phyloP scores from a whole-genome alignment of 169 alveolate genomes.

The Plasmodium gallinaceum region DNA sequence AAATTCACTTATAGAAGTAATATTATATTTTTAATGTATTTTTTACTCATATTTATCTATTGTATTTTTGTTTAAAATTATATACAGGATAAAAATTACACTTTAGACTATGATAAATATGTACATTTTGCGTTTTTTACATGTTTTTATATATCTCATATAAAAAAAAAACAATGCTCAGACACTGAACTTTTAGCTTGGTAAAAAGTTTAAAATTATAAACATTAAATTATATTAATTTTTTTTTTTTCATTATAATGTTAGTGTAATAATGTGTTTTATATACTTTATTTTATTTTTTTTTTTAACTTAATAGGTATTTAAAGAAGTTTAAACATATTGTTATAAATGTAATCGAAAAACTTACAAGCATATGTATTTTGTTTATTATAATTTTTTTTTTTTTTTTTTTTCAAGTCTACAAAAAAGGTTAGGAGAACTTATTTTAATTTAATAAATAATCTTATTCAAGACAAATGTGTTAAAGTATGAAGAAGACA shows the following conservation, averaged over 20 bases:
- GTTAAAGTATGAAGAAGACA: slow-evolving; percentile 50
- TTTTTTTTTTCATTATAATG: too few relatives aligned
- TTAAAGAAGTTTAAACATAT: slow-evolving; percentile 67
- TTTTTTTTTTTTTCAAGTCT: slow-evolving; percentile 26
- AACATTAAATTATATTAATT: not conserved
- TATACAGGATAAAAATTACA: slow-evolving; percentile 67
- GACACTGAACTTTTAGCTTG: slow-evolving; percentile 70
- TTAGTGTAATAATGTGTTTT: too few relatives aligned
- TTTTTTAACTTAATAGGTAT: slow-evolving; percentile 41
- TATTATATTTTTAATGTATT: not conserved
- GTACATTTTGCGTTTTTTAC: slow-evolving; percentile 72
- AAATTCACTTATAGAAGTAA: slow-evolving; percentile 72
- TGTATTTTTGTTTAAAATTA: not conserved
- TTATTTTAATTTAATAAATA: slow-evolving; percentile 64
- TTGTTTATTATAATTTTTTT: not conserved
- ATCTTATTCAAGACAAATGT: slow-evolving; percentile 74
- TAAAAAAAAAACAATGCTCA: slow-evolving; percentile 57
- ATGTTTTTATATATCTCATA: slow-evolving; percentile 57
- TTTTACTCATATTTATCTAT: not conserved
- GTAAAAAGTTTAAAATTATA: slow-evolving; percentile 12
- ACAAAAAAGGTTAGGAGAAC: slow-evolving; percentile 72
- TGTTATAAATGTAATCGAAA: slow-evolving; percentile 58
- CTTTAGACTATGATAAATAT: slow-evolving; percentile 72
- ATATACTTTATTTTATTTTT: not conserved
- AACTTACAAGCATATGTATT: not conserved